Base-by-base conservation (phyloP, 768 basidiomycete genomes). In the Multifurca ochricompacta region DNA sequence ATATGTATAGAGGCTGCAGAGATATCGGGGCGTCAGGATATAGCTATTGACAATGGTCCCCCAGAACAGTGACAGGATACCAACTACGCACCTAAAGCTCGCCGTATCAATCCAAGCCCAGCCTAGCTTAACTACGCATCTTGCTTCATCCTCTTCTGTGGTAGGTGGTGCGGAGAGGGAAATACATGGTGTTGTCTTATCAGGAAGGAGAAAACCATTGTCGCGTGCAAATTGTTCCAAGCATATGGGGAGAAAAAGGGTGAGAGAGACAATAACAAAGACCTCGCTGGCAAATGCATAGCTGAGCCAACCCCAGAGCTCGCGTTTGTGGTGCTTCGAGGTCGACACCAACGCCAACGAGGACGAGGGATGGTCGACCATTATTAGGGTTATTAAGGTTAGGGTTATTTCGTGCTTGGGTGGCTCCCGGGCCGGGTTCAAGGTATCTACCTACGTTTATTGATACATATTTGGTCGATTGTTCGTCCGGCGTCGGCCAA, bases 91-190 rank as follows among this genome's bases (percentile, higher is more conserved):
- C 91, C 91, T 93, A 67, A 92, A 95, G 64, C 91, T 92, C 2
- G 93, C 91, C 11, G 77, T 91, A 65, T 95, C 93, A 46, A 94
- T 79, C 91, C 91, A 95, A 1, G 74, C 56, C 80, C 91, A 91
- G 1, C 81, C 82, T 51, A 95, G 73, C 65, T 81, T 81, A 23
- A 93, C 91, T 4, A 85, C 87, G 68, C 92, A 95, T 25, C 86
- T 76, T 14, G 55, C 62, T 4, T 68, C 74, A 6, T 67, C 67
- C n/a, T 70, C 68, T 2, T 63, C 64, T 0, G 55, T 53, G 3
- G 60, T 55, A 1, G 69, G 39, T n/a, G 44, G 44, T 18, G 44
- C 23, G 9, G 50, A 44, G 1, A 13, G 19, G 13, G 55, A 54
- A 1, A 62, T 48, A 64, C 93, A 95, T 4, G 78, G 80, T n/a